phyloP scores from a whole-genome alignment of 2,329 filamentous ascomycete species.

The Aspergillus arachidicola region DNA sequence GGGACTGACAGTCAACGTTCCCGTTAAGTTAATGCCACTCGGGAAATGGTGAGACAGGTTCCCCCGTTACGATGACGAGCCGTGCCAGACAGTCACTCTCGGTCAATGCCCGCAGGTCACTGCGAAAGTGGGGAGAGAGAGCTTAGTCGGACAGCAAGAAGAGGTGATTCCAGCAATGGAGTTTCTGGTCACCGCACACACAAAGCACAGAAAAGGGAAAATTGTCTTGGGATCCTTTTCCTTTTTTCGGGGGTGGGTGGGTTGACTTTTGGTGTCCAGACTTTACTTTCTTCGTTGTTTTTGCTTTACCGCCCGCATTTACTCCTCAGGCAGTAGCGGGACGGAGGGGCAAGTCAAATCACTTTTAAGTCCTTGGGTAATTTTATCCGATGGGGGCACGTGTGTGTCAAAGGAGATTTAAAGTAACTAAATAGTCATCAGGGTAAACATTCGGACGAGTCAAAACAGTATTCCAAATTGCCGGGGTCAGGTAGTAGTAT shows the following conservation, averaged over 20 bases:
- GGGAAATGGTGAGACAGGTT: constrained; percentile 17
- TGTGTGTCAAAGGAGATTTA: neutral
- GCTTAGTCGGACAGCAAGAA: neutral
- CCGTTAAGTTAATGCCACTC: constrained; percentile 10
- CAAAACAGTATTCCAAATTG: neutral
- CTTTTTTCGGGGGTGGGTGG: neutral
- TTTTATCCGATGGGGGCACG: neutral
- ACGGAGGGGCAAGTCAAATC: neutral
- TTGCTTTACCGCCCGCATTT: constrained; percentile 3
- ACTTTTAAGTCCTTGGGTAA: neutral
- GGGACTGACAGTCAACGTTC: constrained; percentile 7
- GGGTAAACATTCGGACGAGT: neutral
- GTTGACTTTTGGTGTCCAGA: neutral
- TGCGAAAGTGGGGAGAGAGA: neutral
- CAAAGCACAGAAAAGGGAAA: constrained; percentile 3
- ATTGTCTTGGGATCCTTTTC: constrained; percentile 6
- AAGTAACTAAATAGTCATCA: neutral
- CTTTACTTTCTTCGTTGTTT: neutral
- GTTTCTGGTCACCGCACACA: constrained; percentile 1
- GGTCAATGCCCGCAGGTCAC: neutral
- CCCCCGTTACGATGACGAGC: constrained; percentile 15
- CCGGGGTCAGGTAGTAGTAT: neutral
- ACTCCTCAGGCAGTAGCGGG: constrained; percentile 4
- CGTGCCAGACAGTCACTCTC: neutral
- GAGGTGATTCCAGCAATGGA: neutral